A percentile compares a stretch with the other conserved stretches of the same genome.
phyloP scores from a whole-genome alignment of 2,329 filamentous ascomycete genomes.

The Tolypocladium album region DNA sequence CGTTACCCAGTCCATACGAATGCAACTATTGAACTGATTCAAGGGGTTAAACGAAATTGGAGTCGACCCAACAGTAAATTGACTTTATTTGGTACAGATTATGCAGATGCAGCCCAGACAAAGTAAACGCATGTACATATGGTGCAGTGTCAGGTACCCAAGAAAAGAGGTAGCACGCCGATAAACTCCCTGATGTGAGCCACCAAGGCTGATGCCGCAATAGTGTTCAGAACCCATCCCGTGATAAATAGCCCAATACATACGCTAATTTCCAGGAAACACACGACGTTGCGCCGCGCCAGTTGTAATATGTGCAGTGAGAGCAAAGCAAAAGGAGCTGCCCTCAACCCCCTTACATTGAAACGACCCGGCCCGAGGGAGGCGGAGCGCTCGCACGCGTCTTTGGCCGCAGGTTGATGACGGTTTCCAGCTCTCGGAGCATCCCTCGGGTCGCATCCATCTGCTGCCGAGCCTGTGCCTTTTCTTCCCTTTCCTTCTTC shows the following conservation, averaged over 20 bases:
- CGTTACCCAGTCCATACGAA: no score
- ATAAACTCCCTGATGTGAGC: background rate
- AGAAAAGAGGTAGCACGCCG: background rate
- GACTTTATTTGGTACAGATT: background rate
- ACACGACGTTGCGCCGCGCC: constrained; percentile 1
- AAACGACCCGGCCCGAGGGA: constrained; percentile 25
- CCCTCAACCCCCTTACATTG: constrained; percentile 23
- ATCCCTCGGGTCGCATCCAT: constrained; percentile 77
- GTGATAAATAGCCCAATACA: background rate
- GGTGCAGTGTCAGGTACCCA: background rate
- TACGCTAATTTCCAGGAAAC: constrained; percentile 1
- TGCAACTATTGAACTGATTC: background rate
- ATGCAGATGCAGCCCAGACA: background rate
- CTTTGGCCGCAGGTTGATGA: constrained; percentile 53
- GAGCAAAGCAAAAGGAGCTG: background rate
- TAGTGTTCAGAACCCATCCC: background rate
- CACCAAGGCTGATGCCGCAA: background rate
- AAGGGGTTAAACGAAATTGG: background rate
- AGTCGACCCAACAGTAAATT: background rate
- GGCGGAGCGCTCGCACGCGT: constrained; percentile 25
- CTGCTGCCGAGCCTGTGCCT: constrained; percentile 61
- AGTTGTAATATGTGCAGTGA: background rate
- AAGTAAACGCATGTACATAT: background rate
- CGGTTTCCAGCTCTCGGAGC: constrained; percentile 83
- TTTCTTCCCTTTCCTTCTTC: constrained; percentile 72